phyloP scores from a whole-genome alignment of 2,329 filamentous ascomycete species.

The Penicillium sp. region DNA sequence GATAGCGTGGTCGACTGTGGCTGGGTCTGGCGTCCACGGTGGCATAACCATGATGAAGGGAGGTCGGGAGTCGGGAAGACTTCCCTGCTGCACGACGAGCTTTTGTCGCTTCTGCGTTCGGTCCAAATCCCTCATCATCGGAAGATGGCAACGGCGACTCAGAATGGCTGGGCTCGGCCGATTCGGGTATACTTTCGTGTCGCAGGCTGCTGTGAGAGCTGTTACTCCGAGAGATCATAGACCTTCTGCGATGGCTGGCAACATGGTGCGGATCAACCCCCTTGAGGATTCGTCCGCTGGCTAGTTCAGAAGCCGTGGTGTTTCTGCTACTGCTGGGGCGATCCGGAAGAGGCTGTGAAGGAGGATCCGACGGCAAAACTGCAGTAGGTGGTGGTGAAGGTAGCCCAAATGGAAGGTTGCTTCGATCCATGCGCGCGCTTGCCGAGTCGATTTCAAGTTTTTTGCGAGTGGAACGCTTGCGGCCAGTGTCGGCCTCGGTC shows the following conservation, averaged over 20 bases:
- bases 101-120: constrained; percentile 5
- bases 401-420: constrained; percentile 18
- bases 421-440: constrained; percentile 6
- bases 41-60: constrained; percentile 9
- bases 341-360: not conserved
- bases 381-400: constrained; percentile 24
- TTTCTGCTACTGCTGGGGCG: constrained; percentile 11
- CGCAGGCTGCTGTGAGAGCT: constrained; percentile 22
- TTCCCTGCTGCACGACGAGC: constrained; percentile 12
- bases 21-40: constrained; percentile 8
- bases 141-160: constrained; percentile 37
- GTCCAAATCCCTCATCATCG: constrained; percentile 33
- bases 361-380: constrained; percentile 19
- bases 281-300: constrained; percentile 1
- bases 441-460: constrained; percentile 10
- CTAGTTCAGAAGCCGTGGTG: constrained; percentile 12
- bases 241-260: constrained; percentile 9
- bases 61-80: constrained; percentile 5
- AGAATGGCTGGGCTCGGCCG: constrained; percentile 13
- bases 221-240: constrained; percentile 18
- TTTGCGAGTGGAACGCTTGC: constrained; percentile 8
- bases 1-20: constrained; percentile 7
- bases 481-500: constrained; percentile 2
- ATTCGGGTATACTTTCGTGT: constrained; percentile 16
- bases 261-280: constrained; percentile 8